A percentile compares a stretch with the other conserved stretches of the same genome.
These are phyloP conservation scores for Neurospora cerealis DNA, from an alignment of 495 filamentous ascomycete species.

Conservation along the genomic window DNA sequence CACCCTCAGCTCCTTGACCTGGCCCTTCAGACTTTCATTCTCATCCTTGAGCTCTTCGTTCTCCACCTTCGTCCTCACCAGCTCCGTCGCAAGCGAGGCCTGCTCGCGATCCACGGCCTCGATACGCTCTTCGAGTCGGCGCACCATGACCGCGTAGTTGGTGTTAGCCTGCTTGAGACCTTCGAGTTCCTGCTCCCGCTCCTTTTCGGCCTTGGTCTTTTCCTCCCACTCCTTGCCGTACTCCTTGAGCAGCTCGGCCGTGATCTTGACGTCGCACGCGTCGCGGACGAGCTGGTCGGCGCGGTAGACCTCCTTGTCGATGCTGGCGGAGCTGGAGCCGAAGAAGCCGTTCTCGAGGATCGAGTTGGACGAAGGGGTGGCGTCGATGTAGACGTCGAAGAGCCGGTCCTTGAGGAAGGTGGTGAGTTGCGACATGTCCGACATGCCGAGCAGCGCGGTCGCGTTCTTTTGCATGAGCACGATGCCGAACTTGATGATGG, in stretches of 20 bases:
- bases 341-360: constrained; percentile 97
- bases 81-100: constrained; percentile 78
- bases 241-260: constrained; percentile 61
- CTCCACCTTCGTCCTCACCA: constrained; percentile 85
- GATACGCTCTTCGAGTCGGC: constrained; percentile 74
- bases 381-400: constrained; percentile 95
- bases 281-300: constrained; percentile 90
- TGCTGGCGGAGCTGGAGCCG: constrained; percentile 68
- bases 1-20: constrained; percentile 70
- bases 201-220: constrained; percentile 63
- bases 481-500: constrained; percentile 86
- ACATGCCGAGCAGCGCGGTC: constrained; percentile 66
- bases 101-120: constrained; percentile 90
- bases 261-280: constrained; percentile 82
- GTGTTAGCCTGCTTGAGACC: constrained; percentile 52
- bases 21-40: constrained; percentile 74
- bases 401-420: constrained; percentile 85
- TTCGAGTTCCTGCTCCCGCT: constrained; percentile 78
- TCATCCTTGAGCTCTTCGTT: constrained; percentile 81
- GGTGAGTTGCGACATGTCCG: constrained; percentile 80
- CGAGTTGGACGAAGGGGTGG: constrained; percentile 73
- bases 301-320: constrained; percentile 91
- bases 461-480: constrained; percentile 93
- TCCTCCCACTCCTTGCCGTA: constrained; percentile 93
- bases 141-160: constrained; percentile 58